Evolutionary conservation across 371 early-diverging fungal species (phyloP).

Genomic region (Dentiscutata heterogama): DNA sequence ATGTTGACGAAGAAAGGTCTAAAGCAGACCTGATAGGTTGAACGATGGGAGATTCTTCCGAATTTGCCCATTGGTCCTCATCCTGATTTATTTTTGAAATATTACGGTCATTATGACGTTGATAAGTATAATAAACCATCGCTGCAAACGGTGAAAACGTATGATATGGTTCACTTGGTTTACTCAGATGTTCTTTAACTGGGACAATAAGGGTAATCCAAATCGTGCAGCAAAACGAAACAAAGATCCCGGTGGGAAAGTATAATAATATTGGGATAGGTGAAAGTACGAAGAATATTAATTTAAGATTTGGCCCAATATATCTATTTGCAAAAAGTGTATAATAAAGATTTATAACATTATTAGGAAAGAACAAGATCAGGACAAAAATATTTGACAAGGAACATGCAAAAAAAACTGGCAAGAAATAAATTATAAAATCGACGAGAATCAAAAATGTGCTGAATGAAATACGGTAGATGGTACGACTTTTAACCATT

Average conservation of each 20-base stretch:
- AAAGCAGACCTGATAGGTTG: not conserved
- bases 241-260: not conserved
- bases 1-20: not conserved
- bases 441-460: not conserved
- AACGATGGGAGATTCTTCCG: not conserved
- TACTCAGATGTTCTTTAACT: not conserved
- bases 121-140: not conserved
- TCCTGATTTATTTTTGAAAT: not conserved
- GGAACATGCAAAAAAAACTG: not conserved
- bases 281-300: not conserved
- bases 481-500: no score
- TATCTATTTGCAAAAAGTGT: not conserved
- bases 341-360: not conserved
- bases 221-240: not conserved
- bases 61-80: not conserved
- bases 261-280: not conserved
- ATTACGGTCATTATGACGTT: not conserved
- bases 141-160: not conserved
- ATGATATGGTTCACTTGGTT: conserved; percentile 3
- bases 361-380: not conserved
- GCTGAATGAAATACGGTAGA: not conserved
- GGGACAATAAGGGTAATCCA: not conserved
- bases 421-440: conserved; percentile 16
- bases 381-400: not conserved
- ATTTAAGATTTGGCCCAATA: not conserved